phyloP scores from a whole-genome alignment of 371 early-diverging fungal species.

The Blyttiomyces sp. region DNA sequence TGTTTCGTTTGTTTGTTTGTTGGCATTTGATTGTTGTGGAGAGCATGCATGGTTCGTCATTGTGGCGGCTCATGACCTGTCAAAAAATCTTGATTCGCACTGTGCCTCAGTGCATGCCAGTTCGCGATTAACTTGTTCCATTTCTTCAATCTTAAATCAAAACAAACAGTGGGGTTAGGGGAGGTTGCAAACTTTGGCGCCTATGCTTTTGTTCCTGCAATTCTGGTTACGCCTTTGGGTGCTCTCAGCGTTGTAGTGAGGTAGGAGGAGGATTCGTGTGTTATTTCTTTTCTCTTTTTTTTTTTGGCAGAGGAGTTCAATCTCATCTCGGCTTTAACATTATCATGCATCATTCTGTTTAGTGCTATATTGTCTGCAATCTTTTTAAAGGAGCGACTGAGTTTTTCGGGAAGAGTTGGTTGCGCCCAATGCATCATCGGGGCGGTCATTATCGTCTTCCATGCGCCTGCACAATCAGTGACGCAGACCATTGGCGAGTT shows the following conservation, averaged over 20 bases:
- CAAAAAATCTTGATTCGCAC: background rate
- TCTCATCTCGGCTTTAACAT: background rate
- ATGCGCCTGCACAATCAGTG: conserved; percentile 49
- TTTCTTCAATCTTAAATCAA: no score
- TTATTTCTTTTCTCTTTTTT: background rate
- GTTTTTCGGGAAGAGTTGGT: conserved; percentile 47
- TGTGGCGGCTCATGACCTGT: background rate
- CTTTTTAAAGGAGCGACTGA: conserved; percentile 49
- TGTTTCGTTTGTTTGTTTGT: background rate
- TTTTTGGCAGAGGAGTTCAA: no score
- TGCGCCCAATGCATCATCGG: conserved; percentile 52
- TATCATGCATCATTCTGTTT: no score
- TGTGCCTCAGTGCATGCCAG: no score
- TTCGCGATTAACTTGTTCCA: no score
- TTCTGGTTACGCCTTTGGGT: conserved; percentile 89
- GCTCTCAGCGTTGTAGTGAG: conserved; percentile 67
- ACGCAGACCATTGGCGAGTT: conserved; percentile 41
- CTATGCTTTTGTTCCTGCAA: conserved; percentile 92
- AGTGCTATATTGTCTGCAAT: conserved; percentile 42
- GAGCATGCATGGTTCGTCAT: background rate
- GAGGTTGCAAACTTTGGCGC: conserved; percentile 93
- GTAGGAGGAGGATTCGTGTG: conserved; percentile 5
- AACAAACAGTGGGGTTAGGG: conserved; percentile 87
- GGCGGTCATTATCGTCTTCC: conserved; percentile 48
- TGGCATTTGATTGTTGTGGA: background rate